Evolutionary conservation across 306 rosid species (phyloP), one percentile per base, ranked within the genome.

Genomic region (Erythrophleum fordii): DNA sequence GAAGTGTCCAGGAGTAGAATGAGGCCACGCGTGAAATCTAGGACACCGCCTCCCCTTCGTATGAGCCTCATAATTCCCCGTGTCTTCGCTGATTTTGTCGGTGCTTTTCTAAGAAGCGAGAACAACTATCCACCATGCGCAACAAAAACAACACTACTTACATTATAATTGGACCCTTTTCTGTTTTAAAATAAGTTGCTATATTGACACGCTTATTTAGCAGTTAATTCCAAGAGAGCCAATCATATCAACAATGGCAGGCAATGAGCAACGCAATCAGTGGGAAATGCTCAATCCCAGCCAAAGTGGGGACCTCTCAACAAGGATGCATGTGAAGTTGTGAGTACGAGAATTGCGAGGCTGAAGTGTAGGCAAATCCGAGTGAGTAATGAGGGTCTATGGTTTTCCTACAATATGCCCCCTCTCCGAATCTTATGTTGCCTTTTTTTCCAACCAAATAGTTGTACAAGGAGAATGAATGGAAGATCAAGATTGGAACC

Each of bases 11-110:
- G 17, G 56, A 51, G 23, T 5, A 49, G 26, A 20, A 8, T 6
- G 60, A 73, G 82, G 88, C 87, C 90, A 86, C 80, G 90, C 88
- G 90, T 84, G 88, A 88, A 83, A 81, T 86, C 73, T 79, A 86
- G 86, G 81, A 73, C 71, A 60, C 82, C 72, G 77, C 75, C 49
- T 16, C 69, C 52, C 72, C 79, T 78, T 52, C 28, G 83, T 70
- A 80, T 77, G 49, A 37, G 23, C 14, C 20, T 55, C 13, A 20
- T 55, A 22, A 20, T 67, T 25, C 2, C 3, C 72, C 72, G 31
- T 11, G 72, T 39, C 72, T 22, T 48, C 78, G 81, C 76, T 66
- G 65, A 58, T 73, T 64, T 25, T 62, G 87, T 76, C 85, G 41
- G 20, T 79, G 64, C 75, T 62, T 78, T 76, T 83, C 60, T 56